These are phyloP conservation scores for Spathaspora arborariae DNA, from an alignment of 805 yeast species.

Conservation along the genomic window DNA sequence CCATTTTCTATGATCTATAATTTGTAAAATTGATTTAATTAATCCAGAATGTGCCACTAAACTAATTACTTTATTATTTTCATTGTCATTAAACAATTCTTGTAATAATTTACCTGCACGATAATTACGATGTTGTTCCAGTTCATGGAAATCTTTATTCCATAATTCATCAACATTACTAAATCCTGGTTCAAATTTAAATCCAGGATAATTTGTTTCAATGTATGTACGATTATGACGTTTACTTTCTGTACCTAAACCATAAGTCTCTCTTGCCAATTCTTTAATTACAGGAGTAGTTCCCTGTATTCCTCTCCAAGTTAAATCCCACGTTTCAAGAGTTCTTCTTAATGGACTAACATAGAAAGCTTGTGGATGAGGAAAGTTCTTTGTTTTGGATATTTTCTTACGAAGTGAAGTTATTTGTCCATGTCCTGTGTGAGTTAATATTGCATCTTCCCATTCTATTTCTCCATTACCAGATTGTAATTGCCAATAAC, in stretches of 20 bases:
- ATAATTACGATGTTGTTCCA: conserved; percentile 20
- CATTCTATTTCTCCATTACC: conserved; percentile 22
- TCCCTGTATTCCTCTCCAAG: conserved; percentile 20
- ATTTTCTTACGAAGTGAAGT: conserved; percentile 12
- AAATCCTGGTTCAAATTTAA: conserved; percentile 23
- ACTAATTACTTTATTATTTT: conserved; percentile 18
- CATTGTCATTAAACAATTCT: conserved; percentile 21
- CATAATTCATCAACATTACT: conserved; percentile 22
- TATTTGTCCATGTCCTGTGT: conserved; percentile 18
- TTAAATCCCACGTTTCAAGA: conserved; percentile 23
- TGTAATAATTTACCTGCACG: conserved; percentile 24
- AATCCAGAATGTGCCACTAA: conserved; percentile 28
- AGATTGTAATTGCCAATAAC: conserved; percentile 22
- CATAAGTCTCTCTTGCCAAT: conserved; percentile 28
- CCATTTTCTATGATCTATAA: conserved; percentile 22
- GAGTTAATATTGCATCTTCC: conserved; percentile 30
- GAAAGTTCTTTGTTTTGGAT: conserved; percentile 12
- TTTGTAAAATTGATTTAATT: conserved; percentile 22
- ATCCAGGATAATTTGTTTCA: conserved; percentile 14
- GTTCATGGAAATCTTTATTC: conserved; percentile 20
- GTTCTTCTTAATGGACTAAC: conserved; percentile 31
- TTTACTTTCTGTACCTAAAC: conserved; percentile 27
- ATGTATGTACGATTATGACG: conserved; percentile 23
- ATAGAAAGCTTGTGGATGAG: conserved; percentile 24
- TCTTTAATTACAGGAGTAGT: conserved; percentile 24